A percentile compares a stretch with the other conserved stretches of the same genome.
Conservation (phyloP, 495 filamentous ascomycete species). For the Aspergillus haitiensis region DNA sequence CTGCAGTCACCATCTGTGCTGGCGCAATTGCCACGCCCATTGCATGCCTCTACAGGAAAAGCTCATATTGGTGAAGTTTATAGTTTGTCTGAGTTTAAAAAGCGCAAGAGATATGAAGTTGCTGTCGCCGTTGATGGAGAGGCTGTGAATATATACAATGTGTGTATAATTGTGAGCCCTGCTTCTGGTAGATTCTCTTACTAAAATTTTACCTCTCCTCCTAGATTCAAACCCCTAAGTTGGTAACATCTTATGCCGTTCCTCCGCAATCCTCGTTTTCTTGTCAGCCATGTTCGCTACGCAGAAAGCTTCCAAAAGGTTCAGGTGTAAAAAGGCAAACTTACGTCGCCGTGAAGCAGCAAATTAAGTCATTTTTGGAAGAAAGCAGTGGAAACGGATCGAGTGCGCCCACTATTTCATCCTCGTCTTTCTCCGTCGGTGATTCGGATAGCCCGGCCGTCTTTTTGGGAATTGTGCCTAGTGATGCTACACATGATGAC, state of each 20-base stretch:
- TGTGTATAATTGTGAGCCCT: slow-evolving; percentile 37
- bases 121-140: slow-evolving; percentile 87
- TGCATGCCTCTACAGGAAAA: slow-evolving; percentile 58
- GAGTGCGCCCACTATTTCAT: slow-evolving; percentile 41
- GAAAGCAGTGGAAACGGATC: slow-evolving; percentile 42
- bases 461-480: slow-evolving; percentile 44
- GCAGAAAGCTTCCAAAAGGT: slow-evolving; percentile 54
- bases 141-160: slow-evolving; percentile 89
- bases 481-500: slow-evolving; percentile 23
- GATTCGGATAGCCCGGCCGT: slow-evolving; percentile 45
- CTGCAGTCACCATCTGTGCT: slow-evolving; percentile 55
- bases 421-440: slow-evolving; percentile 40
- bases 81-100: slow-evolving; percentile 68
- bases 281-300: slow-evolving; percentile 73
- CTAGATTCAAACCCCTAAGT: slow-evolving; percentile 74
- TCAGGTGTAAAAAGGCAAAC: slow-evolving; percentile 66
- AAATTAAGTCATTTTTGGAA: slow-evolving; percentile 56
- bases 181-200: too few species aligned
- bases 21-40: slow-evolving; percentile 63
- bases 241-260: slow-evolving; percentile 81
- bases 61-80: slow-evolving; percentile 69
- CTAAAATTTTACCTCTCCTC: slow-evolving; percentile 16
- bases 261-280: slow-evolving; percentile 78
- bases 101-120: slow-evolving; percentile 84
- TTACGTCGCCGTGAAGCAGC: slow-evolving; percentile 54